Conservation (phyloP, 78 protist genomes). For the Dictyostelium discoideum region DNA sequence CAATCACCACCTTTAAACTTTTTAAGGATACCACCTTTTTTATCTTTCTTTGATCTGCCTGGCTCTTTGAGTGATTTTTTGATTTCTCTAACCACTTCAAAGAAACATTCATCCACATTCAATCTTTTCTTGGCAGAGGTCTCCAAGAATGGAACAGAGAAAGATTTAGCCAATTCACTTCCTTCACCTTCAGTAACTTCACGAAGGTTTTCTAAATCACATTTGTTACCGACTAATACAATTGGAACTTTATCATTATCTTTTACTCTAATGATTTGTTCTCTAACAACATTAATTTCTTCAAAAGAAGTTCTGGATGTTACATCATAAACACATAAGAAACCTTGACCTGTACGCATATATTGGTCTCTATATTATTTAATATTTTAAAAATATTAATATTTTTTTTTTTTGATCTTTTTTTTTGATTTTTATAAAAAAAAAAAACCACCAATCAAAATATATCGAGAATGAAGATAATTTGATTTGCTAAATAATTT, state of each 20-base stretch:
- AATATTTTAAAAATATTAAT: background rate
- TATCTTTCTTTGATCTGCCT: constrained; percentile 60
- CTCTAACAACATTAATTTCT: constrained; percentile 82
- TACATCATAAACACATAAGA: constrained; percentile 91
- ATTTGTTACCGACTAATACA: constrained; percentile 93
- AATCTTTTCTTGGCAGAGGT: constrained; percentile 90
- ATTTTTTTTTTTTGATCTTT: background rate
- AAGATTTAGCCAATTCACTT: constrained; percentile 77
- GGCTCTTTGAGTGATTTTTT: constrained; percentile 73
- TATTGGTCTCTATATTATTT: constrained; percentile 67
- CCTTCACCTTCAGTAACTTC: constrained; percentile 89
- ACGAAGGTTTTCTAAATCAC: constrained; percentile 86
- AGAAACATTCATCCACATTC: constrained; percentile 96
- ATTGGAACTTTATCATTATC: constrained; percentile 90
- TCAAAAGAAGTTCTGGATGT: constrained; percentile 86
- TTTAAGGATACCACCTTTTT: constrained; percentile 34
- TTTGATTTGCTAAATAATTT: background rate
- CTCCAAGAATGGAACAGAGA: constrained; percentile 83
- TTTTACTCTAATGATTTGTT: constrained; percentile 86
- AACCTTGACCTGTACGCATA: constrained; percentile 93
- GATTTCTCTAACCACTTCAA: constrained; percentile 81
- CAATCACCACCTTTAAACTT: constrained; percentile 77
- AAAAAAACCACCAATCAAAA: too few species aligned
- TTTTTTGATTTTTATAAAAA: background rate
- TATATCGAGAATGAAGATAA: too few species aligned